Evolutionary conservation across 202 grass and related monocot genomes (phyloP).

Genomic region (Elaeis oleifera): DNA sequence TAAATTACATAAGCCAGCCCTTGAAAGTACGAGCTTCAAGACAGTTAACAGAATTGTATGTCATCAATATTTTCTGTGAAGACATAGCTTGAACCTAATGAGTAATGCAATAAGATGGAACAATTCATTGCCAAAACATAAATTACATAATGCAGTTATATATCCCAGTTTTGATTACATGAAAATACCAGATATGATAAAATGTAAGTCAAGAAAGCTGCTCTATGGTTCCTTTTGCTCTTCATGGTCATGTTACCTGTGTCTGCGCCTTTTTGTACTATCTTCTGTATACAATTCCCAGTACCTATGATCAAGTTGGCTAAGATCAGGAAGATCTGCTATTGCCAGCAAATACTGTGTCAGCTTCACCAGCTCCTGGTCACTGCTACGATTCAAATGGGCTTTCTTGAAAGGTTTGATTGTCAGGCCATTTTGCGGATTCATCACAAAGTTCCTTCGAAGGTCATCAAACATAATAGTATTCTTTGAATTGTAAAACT

Average conservation of each 20-base stretch:
- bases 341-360: slow-evolving; percentile 83
- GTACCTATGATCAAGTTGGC: slow-evolving; percentile 57
- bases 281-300: slow-evolving; percentile 74
- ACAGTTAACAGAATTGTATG: too few species aligned
- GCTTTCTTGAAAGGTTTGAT: slow-evolving; percentile 75
- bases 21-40: too few species aligned
- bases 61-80: too few species aligned
- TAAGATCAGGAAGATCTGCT: slow-evolving; percentile 68
- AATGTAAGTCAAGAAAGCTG: too few species aligned
- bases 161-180: too few species aligned
- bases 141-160: too few species aligned
- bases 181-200: too few species aligned
- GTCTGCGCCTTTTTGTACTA: slow-evolving; percentile 57
- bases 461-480: slow-evolving; percentile 99
- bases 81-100: too few species aligned
- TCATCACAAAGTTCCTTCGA: slow-evolving; percentile 89
- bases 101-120: too few species aligned
- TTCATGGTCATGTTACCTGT: slow-evolving; percentile 18
- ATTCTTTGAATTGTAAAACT: slow-evolving; percentile 79
- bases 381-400: slow-evolving; percentile 49
- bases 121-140: too few species aligned
- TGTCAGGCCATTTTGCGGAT: slow-evolving; percentile 85
- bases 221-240: too few species aligned
- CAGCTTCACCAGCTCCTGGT: slow-evolving; percentile 68
- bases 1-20: too few species aligned